Base-by-base conservation (phyloP, 2,329 filamentous ascomycete genomes). In the Aspergillus tanneri region DNA sequence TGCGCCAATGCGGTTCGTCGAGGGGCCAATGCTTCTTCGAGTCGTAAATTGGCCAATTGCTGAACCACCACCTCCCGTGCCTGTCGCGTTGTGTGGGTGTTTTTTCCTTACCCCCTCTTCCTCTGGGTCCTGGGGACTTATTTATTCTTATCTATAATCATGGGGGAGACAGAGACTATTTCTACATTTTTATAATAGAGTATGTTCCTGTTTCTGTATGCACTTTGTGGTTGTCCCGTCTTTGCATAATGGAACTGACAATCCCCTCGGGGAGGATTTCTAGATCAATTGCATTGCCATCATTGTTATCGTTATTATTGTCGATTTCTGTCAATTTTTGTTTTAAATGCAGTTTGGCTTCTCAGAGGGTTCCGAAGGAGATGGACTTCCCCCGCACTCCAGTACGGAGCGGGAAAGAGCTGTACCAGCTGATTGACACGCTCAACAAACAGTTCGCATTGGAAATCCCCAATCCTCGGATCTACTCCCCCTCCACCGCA, bases 371-470 rank as follows among this genome's bases (percentile, higher is more conserved):
- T n/a, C 12, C 11, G 23, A 42, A 12, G 9, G 27, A 28, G 23
- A 19, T 42, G 23, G 6, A 3, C 14, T 12, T 28, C 11, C 45
- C 51, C n/a, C 45, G 32, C n/a, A 67, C 63, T 14, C 62, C 64
- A 24, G 42, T 54, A 10, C 58, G 50, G 24, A 58, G 46, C 27
- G 59, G 59, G n/a, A 36, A 53, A 24, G 55, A 58, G 25, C 54
- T 68, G 32, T 44, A 56, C 14, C 41, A 57, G 7, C 48, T 66
- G 8, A 63, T 73, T 38, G 52, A 66, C 22, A 23, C 43, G 3
- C 55, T 74, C 30, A 74, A 72, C 52, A 43, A 58, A 2, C 49
- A 56, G 24, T 74, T 64, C 52, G 58, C 57, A 2, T 55, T 73
- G 2, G 58, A 67, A 11, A 65, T 72, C 5, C 65, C 64, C 2